Evolutionary conservation across 352 stramenopile genomes (phyloP).

Genomic region (Pythium scleroteichum): DNA sequence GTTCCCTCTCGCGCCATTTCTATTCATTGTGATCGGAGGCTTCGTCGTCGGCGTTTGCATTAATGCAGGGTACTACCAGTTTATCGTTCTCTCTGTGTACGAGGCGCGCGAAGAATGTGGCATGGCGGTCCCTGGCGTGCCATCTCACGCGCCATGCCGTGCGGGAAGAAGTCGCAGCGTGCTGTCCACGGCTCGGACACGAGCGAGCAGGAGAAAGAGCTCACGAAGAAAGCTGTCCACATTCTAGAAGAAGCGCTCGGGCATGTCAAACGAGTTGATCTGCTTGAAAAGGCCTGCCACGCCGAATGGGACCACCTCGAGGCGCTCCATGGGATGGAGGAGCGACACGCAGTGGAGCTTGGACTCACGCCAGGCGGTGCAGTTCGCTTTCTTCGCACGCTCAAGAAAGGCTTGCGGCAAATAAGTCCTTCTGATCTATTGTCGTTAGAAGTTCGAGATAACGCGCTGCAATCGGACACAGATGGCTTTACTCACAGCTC

Average conservation of each 20-base stretch:
- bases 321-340: constrained; percentile 24
- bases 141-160: neutral
- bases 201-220: neutral
- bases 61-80: constrained; percentile 37
- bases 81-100: constrained; percentile 35
- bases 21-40: constrained; percentile 7
- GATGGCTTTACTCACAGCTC: too few relatives aligned
- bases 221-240: neutral
- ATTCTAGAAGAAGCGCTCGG: constrained; percentile 16
- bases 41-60: constrained; percentile 22
- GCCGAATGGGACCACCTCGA: constrained; percentile 32
- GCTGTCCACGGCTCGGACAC: too few relatives aligned
- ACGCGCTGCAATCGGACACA: too few relatives aligned
- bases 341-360: constrained; percentile 12
- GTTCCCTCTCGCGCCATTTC: constrained; percentile 24
- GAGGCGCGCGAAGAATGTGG: constrained; percentile 25
- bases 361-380: neutral
- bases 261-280: constrained; percentile 16
- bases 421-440: too few relatives aligned
- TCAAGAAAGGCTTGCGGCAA: too few relatives aligned
- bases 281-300: constrained; percentile 18
- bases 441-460: too few relatives aligned
- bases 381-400: neutral
- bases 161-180: too few relatives aligned
- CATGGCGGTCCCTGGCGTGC: constrained; percentile 24